These are phyloP conservation scores for Hymenoscyphus fructigenus DNA, from an alignment of 2,329 filamentous ascomycete genomes.

Conservation along the genomic window DNA sequence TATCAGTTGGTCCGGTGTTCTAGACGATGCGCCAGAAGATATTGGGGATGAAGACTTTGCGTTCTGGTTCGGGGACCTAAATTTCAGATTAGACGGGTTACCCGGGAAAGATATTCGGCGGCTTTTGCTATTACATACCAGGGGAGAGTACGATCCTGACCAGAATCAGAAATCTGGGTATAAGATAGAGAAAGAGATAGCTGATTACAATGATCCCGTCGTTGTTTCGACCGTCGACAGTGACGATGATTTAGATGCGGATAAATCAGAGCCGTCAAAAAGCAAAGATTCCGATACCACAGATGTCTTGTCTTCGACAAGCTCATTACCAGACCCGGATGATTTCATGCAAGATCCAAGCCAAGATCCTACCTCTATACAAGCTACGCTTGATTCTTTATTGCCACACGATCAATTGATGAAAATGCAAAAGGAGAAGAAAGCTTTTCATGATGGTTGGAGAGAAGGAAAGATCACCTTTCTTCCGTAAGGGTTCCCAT, in stretches of 20 bases:
- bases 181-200: conserved; percentile 37
- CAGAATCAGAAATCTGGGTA: conserved; percentile 41
- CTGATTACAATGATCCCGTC: conserved; percentile 51
- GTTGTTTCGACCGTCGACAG: conserved; percentile 43
- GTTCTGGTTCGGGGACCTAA: conserved; percentile 96
- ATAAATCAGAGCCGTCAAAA: conserved; percentile 29
- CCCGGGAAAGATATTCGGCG: conserved; percentile 88
- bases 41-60: conserved; percentile 91
- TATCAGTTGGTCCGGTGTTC: conserved; percentile 62
- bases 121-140: conserved; percentile 77
- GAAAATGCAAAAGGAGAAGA: conserved; percentile 70
- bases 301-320: conserved; percentile 39
- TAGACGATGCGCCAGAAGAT: conserved; percentile 62
- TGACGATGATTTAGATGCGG: conserved; percentile 41
- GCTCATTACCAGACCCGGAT: conserved; percentile 58
- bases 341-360: conserved; percentile 66
- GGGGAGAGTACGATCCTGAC: conserved; percentile 69
- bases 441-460: conserved; percentile 89
- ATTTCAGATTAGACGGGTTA: conserved; percentile 86
- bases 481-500: conserved; percentile 51
- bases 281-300: conserved; percentile 35
- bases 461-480: conserved; percentile 85
- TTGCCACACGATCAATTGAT: conserved; percentile 86
- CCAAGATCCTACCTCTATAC: conserved; percentile 80
- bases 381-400: conserved; percentile 83